Evolutionary conservation across 2,329 filamentous ascomycete species (phyloP).

Genomic region (Bipolaris bicolor): DNA sequence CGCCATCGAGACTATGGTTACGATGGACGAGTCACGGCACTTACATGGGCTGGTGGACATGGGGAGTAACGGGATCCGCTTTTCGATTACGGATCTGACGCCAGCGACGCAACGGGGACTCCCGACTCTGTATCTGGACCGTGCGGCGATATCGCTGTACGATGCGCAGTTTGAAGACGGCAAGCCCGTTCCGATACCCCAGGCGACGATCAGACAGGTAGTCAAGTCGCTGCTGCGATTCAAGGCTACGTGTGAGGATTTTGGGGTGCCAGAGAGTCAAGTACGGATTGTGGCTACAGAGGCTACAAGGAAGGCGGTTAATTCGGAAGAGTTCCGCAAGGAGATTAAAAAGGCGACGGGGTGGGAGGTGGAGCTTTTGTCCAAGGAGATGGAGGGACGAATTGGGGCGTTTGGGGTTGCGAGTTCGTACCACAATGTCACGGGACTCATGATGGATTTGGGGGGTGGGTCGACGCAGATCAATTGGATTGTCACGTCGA

Average conservation of each 20-base stretch:
- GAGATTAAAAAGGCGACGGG: constrained; percentile 69
- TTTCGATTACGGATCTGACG: constrained; percentile 83
- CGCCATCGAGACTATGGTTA: constrained; percentile 10
- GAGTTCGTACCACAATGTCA: constrained; percentile 72
- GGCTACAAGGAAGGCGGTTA: constrained; percentile 80
- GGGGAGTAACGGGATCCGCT: constrained; percentile 83
- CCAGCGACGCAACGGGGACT: constrained; percentile 74
- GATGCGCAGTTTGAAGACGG: constrained; percentile 68
- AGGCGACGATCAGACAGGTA: constrained; percentile 68
- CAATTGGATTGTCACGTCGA: constrained; percentile 64
- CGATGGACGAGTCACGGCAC: constrained; percentile 24
- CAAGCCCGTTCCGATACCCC: constrained; percentile 59
- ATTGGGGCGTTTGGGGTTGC: constrained; percentile 84
- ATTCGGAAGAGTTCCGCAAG: constrained; percentile 70
- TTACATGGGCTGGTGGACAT: constrained; percentile 47
- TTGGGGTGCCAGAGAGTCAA: constrained; percentile 68
- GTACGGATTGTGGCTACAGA: constrained; percentile 85
- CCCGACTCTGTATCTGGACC: constrained; percentile 76
- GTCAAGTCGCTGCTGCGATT: constrained; percentile 72
- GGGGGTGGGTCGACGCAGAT: constrained; percentile 77
- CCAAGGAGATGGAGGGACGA: constrained; percentile 80
- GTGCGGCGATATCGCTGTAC: constrained; percentile 83
- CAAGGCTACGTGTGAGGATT: constrained; percentile 71
- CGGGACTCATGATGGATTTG: constrained; percentile 83
- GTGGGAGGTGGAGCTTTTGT: constrained; percentile 73